These are phyloP conservation scores for Pyrenula aspistea DNA, from an alignment of 495 filamentous ascomycete species.

Conservation along the genomic window DNA sequence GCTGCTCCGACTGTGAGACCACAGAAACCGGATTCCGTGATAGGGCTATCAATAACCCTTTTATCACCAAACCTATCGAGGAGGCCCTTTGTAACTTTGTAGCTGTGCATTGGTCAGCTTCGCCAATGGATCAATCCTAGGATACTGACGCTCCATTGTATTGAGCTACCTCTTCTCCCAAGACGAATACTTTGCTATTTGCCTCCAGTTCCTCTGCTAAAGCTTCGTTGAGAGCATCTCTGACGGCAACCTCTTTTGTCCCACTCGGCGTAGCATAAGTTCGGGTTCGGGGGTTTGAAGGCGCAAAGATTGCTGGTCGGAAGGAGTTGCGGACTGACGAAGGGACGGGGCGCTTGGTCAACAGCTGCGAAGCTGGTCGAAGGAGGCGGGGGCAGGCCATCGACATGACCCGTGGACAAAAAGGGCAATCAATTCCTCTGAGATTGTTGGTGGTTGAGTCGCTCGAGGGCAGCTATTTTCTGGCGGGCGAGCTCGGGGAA, in stretches of 20 bases:
- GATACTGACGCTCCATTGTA: not conserved
- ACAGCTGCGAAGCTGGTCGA: constrained; percentile 67
- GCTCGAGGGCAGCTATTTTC: not conserved
- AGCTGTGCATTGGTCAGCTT: constrained; percentile 31
- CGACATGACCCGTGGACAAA: too few relatives aligned
- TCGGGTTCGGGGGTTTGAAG: constrained; percentile 29
- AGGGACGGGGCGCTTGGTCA: constrained; percentile 49
- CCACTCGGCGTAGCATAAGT: constrained; percentile 36
- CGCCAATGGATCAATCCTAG: constrained; percentile 1
- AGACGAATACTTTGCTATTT: constrained; percentile 86
- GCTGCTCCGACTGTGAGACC: constrained; percentile 92
- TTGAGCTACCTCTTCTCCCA: constrained; percentile 69
- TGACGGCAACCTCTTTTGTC: constrained; percentile 82
- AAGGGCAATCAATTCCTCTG: too few relatives aligned
- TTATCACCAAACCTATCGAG: constrained; percentile 95
- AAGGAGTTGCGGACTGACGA: constrained; percentile 38
- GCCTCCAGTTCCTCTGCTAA: constrained; percentile 92
- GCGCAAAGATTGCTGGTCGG: constrained; percentile 33
- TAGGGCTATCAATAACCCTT: constrained; percentile 94
- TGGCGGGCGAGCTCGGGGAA: not conserved
- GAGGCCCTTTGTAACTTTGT: constrained; percentile 97
- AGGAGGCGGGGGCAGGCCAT: constrained; percentile 65
- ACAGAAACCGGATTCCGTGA: constrained; percentile 90
- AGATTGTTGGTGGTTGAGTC: too few relatives aligned
- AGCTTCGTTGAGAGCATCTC: constrained; percentile 95